Base-by-base conservation (phyloP, 2,329 filamentous ascomycete species). In the Lachnellula cervina region DNA sequence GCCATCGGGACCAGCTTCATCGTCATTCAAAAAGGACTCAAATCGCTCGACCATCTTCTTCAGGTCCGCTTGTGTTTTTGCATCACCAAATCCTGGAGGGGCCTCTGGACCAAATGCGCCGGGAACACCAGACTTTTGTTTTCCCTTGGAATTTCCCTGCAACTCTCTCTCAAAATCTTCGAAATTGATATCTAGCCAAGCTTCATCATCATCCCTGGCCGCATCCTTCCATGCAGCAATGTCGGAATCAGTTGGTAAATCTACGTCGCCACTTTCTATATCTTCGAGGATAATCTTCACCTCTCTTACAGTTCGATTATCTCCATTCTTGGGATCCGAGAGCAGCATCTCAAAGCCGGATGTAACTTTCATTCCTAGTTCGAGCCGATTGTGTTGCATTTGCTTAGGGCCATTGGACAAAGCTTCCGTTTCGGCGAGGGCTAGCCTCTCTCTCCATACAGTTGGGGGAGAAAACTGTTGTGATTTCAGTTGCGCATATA, bases 11-110 rank as follows among this genome's bases (percentile, higher is more conserved):
- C 89, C 92, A 0, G 91, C 90, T 46, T 80, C 81, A 11, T 95
- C 88, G 64, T 97, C 90, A 54, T 95, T 89, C 46, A 99, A 73
- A 64, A 99, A 97, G 13, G 88, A 79, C 67, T 97, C 91, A 66
- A 99, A 97, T n/a, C 90, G 83, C 47, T 89, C 87, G 0, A 99
- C 94, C 69, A 97, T 96, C 67, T 93, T 93, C 52, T 88, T 86
- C 21, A 99, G 76, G 68, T 96, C 88, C 4, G 84, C 83, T 66
- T 92, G 85, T 0, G 86, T 82, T 23, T 77, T 77, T 4, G 80
- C 75, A 68, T 91, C 84, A 1, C 87, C 88, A 66, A 89, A 84
- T 0, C 77, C 78, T 46, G 67, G 62, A n/a, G 61, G 61, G 7
- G 59, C 50, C 42, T 66, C 64, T 28, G 67, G 64, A 32, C 66